Percentiles rank a stretch among this genome's conserved stretches.
These are phyloP conservation scores for Fistulifera solaris DNA, from an alignment of 108 stramenopile species.

Conservation along the genomic window DNA sequence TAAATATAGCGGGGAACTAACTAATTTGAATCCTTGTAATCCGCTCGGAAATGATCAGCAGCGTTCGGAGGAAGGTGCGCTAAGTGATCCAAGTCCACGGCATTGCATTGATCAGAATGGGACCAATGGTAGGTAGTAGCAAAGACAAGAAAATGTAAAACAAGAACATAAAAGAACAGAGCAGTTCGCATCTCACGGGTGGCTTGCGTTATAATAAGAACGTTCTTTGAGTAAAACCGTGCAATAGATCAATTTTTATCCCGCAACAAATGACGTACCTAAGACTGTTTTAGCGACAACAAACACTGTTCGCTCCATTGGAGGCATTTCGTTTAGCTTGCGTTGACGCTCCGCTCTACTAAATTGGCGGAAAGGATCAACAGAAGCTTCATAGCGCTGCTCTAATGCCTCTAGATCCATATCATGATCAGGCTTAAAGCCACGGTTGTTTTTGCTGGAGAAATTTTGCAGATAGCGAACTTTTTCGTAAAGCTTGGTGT, in stretches of 20 bases:
- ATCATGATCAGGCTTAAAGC: constrained; percentile 40
- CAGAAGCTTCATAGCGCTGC: constrained; percentile 80
- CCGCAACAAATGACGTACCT: constrained; percentile 9
- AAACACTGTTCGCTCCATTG: constrained; percentile 80
- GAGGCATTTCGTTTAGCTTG: constrained; percentile 82
- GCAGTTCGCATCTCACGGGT: constrained; percentile 79
- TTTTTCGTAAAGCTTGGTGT: constrained; percentile 86
- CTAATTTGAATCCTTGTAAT: background rate
- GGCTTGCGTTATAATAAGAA: background rate
- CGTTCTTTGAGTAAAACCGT: too few relatives aligned
- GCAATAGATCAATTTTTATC: too few relatives aligned
- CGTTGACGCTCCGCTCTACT: constrained; percentile 71
- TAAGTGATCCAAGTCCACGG: constrained; percentile 21
- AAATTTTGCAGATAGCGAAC: constrained; percentile 79
- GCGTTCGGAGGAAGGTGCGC: constrained; percentile 33
- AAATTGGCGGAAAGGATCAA: constrained; percentile 86
- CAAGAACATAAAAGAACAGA: constrained; percentile 72
- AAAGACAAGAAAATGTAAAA: constrained; percentile 79
- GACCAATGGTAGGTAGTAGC: constrained; percentile 83
- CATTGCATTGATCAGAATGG: constrained; percentile 23
- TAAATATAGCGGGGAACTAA: background rate
- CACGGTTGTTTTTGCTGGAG: constrained; percentile 20
- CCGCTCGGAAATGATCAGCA: too few relatives aligned
- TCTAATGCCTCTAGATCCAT: constrained; percentile 83
- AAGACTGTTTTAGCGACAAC: constrained; percentile 67